Evolutionary conservation across 768 basidiomycete species (phyloP), one percentile per base, ranked within the genome.

Genomic region (Calvatia gigantea): DNA sequence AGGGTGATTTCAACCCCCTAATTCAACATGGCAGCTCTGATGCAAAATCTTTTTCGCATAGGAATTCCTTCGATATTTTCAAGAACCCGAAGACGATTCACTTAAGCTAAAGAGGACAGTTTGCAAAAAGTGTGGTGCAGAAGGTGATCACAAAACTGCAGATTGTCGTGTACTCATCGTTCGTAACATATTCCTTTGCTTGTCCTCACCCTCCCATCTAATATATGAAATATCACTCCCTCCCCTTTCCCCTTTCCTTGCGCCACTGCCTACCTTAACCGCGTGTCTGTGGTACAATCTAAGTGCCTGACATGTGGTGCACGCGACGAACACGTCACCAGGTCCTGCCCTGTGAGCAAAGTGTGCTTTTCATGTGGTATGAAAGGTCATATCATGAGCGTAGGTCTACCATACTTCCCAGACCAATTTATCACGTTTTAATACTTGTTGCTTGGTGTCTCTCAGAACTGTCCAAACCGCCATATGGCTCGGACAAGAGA

Each of bases 231-330:
- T 23, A 9, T 23, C 21, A 23, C 29, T 41, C 32, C 27, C 23
- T 11, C 54, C 25, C 14, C 11, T 19, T 32, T 6, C 45, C 28
- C 12, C 33, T 23, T 32, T 11, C 37, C 19, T 12, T 6, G 38
- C 23, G 17, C 31, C 17, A 31, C 33, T 48, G 32, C 12, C 19
- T 31, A 48, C 48, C 42, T 46, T 28, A 32, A 42, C 55, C 21
- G 14, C 21, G 14, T 38, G 32, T 42, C 27, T 2, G 11, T n/a
- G n/a, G 4, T 49, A 23, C 37, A 28, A 27, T 56, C 15, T 49
- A 23, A 92, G 91, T 93, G 91, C 65, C 66, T 88, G 55, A 91
- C 86, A 23, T 93, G 91, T 64, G 91, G 91, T 55, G 87, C 79
- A 28, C 82, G 86, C 47, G 81, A 92, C 62, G 90, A 92, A 58